phyloP scores from a whole-genome alignment of 495 filamentous ascomycete genomes.

The Penicillium odoratum region DNA sequence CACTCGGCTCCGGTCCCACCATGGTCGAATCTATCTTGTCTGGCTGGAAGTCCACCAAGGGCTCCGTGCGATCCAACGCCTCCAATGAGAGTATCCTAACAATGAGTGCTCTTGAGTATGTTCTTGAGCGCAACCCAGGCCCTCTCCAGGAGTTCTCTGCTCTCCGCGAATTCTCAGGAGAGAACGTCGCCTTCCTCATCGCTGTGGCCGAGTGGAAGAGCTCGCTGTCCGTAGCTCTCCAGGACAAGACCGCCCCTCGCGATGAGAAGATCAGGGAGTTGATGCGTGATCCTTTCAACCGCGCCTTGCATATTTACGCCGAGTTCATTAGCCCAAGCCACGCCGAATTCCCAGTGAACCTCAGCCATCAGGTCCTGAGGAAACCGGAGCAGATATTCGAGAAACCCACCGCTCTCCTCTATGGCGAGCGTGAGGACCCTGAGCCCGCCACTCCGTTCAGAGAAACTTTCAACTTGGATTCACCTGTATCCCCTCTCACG shows the following conservation, averaged over 20 bases:
- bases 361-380: constrained; percentile 49
- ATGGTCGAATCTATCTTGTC: constrained; percentile 36
- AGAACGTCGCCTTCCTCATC: constrained; percentile 67
- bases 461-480: constrained; percentile 2
- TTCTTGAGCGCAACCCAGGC: constrained; percentile 53
- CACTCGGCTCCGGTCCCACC: constrained; percentile 30
- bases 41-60: constrained; percentile 34
- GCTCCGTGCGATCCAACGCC: constrained; percentile 25
- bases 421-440: constrained; percentile 31
- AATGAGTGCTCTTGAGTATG: constrained; percentile 61
- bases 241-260: constrained; percentile 14
- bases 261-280: constrained; percentile 28
- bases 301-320: constrained; percentile 57
- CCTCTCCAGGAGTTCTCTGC: constrained; percentile 61
- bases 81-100: constrained; percentile 48
- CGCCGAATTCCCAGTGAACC: constrained; percentile 65
- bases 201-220: constrained; percentile 56
- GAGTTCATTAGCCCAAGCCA: constrained; percentile 54
- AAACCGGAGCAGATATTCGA: constrained; percentile 54
- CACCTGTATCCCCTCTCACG: not conserved
- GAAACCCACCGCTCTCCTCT: constrained; percentile 32
- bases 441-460: constrained; percentile 37
- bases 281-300: constrained; percentile 46
- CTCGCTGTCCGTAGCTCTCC: constrained; percentile 20
- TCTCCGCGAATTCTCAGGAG: constrained; percentile 62